Conservation (phyloP, 345 rosid genomes). For the Eucalyptus guilfoylei region DNA sequence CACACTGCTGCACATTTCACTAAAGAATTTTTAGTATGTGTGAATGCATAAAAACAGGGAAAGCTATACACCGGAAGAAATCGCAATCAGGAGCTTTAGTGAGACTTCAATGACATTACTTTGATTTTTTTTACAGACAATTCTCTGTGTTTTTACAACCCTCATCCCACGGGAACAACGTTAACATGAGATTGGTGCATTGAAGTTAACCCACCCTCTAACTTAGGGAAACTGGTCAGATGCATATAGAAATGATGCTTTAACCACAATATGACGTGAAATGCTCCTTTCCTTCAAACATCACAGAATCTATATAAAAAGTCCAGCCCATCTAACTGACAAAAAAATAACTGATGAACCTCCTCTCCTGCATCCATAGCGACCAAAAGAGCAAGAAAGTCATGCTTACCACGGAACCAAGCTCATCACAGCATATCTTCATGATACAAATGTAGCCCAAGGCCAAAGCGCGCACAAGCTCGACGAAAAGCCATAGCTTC, state of each 20-base stretch:
- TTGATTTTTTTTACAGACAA: background rate
- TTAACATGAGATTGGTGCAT: background rate
- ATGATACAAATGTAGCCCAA: constrained; percentile 85
- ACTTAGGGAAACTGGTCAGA: background rate
- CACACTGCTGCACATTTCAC: background rate
- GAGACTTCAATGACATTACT: background rate
- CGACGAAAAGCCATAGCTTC: constrained; percentile 93
- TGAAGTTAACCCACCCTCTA: background rate
- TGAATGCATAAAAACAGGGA: background rate
- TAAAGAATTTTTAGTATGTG: background rate
- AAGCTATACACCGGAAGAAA: background rate
- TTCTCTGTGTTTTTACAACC: background rate
- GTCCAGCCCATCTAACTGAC: background rate
- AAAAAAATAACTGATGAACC: background rate
- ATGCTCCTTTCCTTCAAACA: background rate
- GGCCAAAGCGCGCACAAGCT: constrained; percentile 82
- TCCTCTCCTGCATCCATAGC: background rate
- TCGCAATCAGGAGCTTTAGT: background rate
- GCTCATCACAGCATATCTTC: constrained; percentile 41
- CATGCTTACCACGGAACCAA: background rate
- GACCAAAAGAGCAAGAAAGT: background rate
- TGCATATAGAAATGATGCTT: background rate
- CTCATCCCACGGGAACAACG: background rate
- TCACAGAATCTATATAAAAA: background rate
- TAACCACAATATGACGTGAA: background rate